phyloP scores from a whole-genome alignment of 2,329 filamentous ascomycete species.

The Colletotrichum destructivum region DNA sequence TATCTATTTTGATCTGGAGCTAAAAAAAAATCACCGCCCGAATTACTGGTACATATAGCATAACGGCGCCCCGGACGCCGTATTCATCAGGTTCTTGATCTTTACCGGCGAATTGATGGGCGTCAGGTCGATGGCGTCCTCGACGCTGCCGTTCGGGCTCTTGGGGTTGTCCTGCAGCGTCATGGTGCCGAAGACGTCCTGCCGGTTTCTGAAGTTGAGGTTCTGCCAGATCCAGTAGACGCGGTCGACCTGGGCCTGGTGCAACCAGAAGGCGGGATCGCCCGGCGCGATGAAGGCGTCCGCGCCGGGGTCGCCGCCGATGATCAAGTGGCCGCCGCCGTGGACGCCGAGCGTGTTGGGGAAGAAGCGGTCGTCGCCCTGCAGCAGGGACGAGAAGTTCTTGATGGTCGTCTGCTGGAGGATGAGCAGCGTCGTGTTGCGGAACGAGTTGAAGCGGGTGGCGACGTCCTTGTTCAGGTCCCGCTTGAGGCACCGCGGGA shows the following conservation, averaged over 20 bases:
- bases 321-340: conserved; percentile 58
- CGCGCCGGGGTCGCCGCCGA: conserved; percentile 62
- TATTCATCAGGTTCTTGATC: conserved; percentile 57
- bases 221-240: conserved; percentile 66
- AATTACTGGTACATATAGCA: conserved; percentile 59
- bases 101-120: conserved; percentile 53
- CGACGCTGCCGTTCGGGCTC: conserved; percentile 58
- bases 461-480: conserved; percentile 50
- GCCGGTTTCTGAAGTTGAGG: conserved; percentile 56
- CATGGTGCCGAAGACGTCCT: conserved; percentile 58
- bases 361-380: conserved; percentile 51
- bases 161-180: conserved; percentile 58
- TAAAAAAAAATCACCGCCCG: neutral
- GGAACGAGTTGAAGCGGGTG: conserved; percentile 44
- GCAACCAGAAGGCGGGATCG: conserved; percentile 63
- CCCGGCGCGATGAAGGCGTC: conserved; percentile 61
- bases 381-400: conserved; percentile 54
- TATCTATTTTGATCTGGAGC: neutral
- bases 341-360: conserved; percentile 55
- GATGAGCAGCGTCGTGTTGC: conserved; percentile 51
- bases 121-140: conserved; percentile 54
- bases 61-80: conserved; percentile 57
- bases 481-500: conserved; percentile 60
- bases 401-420: conserved; percentile 44
- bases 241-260: conserved; percentile 63